phyloP scores from a whole-genome alignment of 306 rosid genomes.

The Pyrus betulifolia region DNA sequence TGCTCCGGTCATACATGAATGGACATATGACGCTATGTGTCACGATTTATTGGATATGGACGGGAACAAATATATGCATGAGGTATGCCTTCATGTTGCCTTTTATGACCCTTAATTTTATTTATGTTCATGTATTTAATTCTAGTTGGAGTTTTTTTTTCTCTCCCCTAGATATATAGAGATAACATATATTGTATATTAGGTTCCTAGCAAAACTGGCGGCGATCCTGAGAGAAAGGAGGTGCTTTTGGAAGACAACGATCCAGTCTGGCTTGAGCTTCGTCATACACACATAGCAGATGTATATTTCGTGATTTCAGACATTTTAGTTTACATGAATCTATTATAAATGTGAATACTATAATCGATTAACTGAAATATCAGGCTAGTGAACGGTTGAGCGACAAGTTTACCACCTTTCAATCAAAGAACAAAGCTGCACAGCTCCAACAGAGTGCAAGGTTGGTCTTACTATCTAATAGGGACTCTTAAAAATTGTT shows the following conservation, averaged over 20 bases:
- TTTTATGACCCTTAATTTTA: neutral
- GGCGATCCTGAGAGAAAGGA: slow-evolving; percentile 70
- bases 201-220: slow-evolving; percentile 84
- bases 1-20: slow-evolving; percentile 95
- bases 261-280: slow-evolving; percentile 89
- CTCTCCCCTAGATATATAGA: neutral
- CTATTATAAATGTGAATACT: slow-evolving; percentile 9
- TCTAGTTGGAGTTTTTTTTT: neutral
- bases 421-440: slow-evolving; percentile 87
- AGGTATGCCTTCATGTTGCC: slow-evolving; percentile 43
- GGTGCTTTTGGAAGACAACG: slow-evolving; percentile 69
- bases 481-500: slow-evolving; percentile 16
- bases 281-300: slow-evolving; percentile 92
- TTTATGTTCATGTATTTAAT: neutral
- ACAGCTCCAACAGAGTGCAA: slow-evolving; percentile 75
- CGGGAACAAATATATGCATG: slow-evolving; percentile 70
- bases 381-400: slow-evolving; percentile 91
- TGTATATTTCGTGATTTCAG: slow-evolving; percentile 36
- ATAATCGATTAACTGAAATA: slow-evolving; percentile 22
- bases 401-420: slow-evolving; percentile 71
- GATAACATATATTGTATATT: slow-evolving; percentile 12
- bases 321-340: neutral
- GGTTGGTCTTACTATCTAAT: slow-evolving; percentile 40
- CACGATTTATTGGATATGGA: slow-evolving; percentile 79
- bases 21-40: slow-evolving; percentile 98